Evolutionary conservation across 495 filamentous ascomycete genomes (phyloP).

Genomic region (Pyronema domesticum): DNA sequence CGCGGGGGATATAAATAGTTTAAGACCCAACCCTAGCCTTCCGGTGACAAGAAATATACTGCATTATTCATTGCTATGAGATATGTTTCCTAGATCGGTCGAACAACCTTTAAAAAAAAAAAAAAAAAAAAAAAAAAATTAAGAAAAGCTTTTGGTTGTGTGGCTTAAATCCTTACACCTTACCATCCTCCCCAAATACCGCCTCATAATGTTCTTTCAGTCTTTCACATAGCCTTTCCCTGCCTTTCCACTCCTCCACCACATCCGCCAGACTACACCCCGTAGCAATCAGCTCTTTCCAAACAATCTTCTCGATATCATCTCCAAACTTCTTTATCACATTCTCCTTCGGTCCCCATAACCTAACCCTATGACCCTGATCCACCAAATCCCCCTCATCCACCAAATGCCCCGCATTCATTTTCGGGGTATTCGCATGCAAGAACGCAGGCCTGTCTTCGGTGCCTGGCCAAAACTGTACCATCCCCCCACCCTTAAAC

Average conservation of each 20-base stretch:
- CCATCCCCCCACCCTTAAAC: slow-evolving; percentile 25
- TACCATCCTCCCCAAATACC: background rate
- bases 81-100: too few relatives aligned
- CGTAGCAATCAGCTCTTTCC: slow-evolving; percentile 29
- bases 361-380: slow-evolving; percentile 9
- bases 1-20: too few relatives aligned
- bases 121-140: too few relatives aligned
- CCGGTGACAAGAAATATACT: too few relatives aligned
- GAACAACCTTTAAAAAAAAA: too few relatives aligned
- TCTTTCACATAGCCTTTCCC: background rate
- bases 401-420: slow-evolving; percentile 29
- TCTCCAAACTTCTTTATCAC: slow-evolving; percentile 26
- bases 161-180: background rate
- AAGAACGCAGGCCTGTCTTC: slow-evolving; percentile 35
- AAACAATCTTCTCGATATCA: slow-evolving; percentile 35
- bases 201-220: slow-evolving; percentile 2
- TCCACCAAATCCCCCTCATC: slow-evolving; percentile 5
- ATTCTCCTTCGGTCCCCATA: slow-evolving; percentile 25
- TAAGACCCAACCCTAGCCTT: too few relatives aligned
- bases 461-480: slow-evolving; percentile 32
- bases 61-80: too few relatives aligned
- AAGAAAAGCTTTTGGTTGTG: too few relatives aligned
- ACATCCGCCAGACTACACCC: slow-evolving; percentile 15
- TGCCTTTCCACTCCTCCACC: slow-evolving; percentile 5
- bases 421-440: slow-evolving; percentile 38